Percentiles rank a stretch among this genome's conserved stretches.
Conservation (phyloP, 2,329 filamentous ascomycete genomes). For the Epichloe sibirici region DNA sequence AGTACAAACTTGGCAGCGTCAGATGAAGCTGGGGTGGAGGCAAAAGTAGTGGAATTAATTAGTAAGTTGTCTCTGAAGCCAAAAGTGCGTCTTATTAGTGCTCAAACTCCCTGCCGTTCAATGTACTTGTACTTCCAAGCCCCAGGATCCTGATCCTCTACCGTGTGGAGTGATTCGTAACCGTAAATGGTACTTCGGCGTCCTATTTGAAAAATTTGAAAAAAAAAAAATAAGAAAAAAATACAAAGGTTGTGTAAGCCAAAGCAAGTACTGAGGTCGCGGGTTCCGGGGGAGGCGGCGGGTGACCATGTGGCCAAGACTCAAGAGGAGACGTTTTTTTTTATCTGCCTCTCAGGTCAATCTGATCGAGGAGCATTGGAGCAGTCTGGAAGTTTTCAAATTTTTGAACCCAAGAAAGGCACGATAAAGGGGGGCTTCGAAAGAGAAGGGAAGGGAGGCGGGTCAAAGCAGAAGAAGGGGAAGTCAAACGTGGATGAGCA, state of each 20-base stretch:
- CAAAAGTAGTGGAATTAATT: not conserved
- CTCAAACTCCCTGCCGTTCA: not conserved
- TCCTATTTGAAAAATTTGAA: not conserved
- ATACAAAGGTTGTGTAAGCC: not conserved
- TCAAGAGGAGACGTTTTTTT: not conserved
- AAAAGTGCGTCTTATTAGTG: not conserved
- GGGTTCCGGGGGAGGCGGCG: not conserved
- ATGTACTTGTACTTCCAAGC: no score
- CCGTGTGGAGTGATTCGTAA: no score
- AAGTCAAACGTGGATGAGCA: not conserved
- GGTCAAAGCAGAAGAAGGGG: not conserved
- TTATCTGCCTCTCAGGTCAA: not conserved
- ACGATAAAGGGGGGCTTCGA: not conserved
- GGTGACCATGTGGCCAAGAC: not conserved
- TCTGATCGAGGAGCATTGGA: no score
- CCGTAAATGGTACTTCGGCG: not conserved
- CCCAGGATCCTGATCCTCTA: no score
- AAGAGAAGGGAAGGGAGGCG: not conserved
- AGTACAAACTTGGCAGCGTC: not conserved
- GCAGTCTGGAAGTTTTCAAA: no score
- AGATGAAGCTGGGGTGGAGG: not conserved
- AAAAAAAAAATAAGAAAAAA: not conserved
- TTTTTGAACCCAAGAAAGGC: not conserved
- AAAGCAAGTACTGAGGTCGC: not conserved
- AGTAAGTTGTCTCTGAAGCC: not conserved